Conservation (phyloP, 441 rosid genomes). For the Gossypium schwendimanii region DNA sequence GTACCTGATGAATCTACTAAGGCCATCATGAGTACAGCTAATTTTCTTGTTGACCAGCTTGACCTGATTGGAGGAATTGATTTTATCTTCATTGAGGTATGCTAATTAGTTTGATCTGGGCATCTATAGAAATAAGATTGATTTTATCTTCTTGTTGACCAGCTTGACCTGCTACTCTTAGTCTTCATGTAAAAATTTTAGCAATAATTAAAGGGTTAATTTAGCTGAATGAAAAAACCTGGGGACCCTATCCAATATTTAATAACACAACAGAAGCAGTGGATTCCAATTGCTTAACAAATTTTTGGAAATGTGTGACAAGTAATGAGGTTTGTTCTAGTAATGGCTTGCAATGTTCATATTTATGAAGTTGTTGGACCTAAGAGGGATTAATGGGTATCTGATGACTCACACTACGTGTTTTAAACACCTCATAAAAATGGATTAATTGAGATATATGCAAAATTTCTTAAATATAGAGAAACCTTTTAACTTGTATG, state of each 20-base stretch:
- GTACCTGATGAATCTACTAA: slow-evolving; percentile 48
- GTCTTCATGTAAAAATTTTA: background rate
- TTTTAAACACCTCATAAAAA: background rate
- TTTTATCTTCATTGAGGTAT: slow-evolving; percentile 85
- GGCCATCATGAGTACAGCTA: slow-evolving; percentile 33
- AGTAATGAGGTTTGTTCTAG: background rate
- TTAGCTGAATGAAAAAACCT: background rate
- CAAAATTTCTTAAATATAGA: background rate
- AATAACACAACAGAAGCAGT: background rate
- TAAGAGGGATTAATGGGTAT: background rate
- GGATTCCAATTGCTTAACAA: background rate
- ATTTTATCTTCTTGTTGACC: background rate
- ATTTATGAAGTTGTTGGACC: slow-evolving; percentile 7
- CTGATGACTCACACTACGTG: background rate
- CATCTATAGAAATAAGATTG: background rate
- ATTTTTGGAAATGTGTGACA: slow-evolving; percentile 1
- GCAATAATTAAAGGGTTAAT: background rate
- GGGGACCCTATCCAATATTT: background rate
- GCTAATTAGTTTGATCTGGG: background rate
- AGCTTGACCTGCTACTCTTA: background rate
- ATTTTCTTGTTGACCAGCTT: slow-evolving; percentile 74
- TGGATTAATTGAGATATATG: background rate
- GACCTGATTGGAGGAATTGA: slow-evolving; percentile 96
- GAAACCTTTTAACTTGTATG: background rate
- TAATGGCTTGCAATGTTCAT: slow-evolving; percentile 4